These are phyloP conservation scores for Sporothrix sp. DNA, from an alignment of 2,329 filamentous ascomycete genomes.

Conservation along the genomic window DNA sequence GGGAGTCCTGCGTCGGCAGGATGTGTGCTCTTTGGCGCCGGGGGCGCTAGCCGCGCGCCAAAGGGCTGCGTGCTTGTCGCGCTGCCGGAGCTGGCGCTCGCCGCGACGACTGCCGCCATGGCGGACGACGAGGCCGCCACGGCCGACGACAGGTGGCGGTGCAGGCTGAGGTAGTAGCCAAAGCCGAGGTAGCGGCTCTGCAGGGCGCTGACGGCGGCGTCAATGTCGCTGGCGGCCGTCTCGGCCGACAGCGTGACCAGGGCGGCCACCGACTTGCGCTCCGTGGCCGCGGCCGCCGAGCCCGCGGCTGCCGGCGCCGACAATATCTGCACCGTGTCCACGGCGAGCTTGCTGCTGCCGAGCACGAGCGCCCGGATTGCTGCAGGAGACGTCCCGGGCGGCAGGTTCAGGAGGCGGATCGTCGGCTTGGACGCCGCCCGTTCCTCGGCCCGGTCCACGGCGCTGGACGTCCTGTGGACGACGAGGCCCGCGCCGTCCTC, in stretches of 20 bases:
- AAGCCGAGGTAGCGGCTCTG: slow-evolving; percentile 80
- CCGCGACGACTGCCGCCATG: background rate
- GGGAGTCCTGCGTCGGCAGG: too few species aligned
- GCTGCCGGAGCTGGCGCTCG: background rate
- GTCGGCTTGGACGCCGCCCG: slow-evolving; percentile 54
- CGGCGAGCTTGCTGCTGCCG: slow-evolving; percentile 37
- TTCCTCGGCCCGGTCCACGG: slow-evolving; percentile 42
- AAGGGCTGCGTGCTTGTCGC: slow-evolving; percentile 26
- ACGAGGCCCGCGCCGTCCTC: background rate
- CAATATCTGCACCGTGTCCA: slow-evolving; percentile 66
- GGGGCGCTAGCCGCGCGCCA: slow-evolving; percentile 14
- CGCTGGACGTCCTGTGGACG: slow-evolving; percentile 22
- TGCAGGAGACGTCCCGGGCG: slow-evolving; percentile 49
- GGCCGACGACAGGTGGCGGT: slow-evolving; percentile 73
- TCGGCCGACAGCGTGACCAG: slow-evolving; percentile 75
- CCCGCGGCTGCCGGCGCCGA: slow-evolving; percentile 41
- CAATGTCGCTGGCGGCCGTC: slow-evolving; percentile 74
- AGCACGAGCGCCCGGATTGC: slow-evolving; percentile 51
- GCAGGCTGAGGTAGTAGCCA: slow-evolving; percentile 71
- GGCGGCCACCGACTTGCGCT: slow-evolving; percentile 64
- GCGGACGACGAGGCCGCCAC: slow-evolving; percentile 37
- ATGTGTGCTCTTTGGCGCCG: background rate
- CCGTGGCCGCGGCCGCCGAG: slow-evolving; percentile 40
- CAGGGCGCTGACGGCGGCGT: slow-evolving; percentile 64
- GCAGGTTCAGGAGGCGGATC: slow-evolving; percentile 49